A percentile compares a stretch with the other conserved stretches of the same genome.
Conservation (phyloP, 2,329 filamentous ascomycete genomes). For the Didymella segeticola region DNA sequence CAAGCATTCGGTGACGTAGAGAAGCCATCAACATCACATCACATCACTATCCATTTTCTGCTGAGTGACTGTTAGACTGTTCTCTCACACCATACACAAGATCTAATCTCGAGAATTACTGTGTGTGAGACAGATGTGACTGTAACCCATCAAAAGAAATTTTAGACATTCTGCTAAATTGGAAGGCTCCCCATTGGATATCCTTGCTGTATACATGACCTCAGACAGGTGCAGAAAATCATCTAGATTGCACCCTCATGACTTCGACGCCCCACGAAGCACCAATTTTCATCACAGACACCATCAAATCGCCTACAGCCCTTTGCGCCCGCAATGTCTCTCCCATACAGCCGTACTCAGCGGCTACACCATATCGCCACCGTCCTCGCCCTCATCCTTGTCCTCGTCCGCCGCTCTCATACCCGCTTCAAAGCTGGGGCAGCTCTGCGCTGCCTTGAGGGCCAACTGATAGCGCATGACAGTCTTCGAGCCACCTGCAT, state of each 20-base stretch:
- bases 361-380: slow-evolving; percentile 12
- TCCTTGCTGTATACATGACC: not conserved
- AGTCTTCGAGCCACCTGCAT: slow-evolving; percentile 27
- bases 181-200: not conserved
- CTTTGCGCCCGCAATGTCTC: not conserved
- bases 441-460: slow-evolving; percentile 27
- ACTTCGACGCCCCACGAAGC: not conserved
- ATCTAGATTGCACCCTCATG: not conserved
- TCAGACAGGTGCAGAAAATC: not conserved
- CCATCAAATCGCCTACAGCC: not conserved
- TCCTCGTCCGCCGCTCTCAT: slow-evolving; percentile 12
- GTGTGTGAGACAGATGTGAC: no score
- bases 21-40: no score
- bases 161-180: not conserved
- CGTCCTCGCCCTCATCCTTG: slow-evolving; percentile 5
- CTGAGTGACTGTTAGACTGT: no score
- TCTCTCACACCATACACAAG: no score
- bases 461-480: slow-evolving; percentile 38
- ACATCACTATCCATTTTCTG: no score
- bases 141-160: no score
- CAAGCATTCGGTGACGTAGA: no score
- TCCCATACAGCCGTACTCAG: slow-evolving; percentile 6
- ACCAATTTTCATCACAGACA: not conserved
- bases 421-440: slow-evolving; percentile 22
- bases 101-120: no score